phyloP scores from a whole-genome alignment of 208 protist genomes.

The Lotmaria passim region DNA sequence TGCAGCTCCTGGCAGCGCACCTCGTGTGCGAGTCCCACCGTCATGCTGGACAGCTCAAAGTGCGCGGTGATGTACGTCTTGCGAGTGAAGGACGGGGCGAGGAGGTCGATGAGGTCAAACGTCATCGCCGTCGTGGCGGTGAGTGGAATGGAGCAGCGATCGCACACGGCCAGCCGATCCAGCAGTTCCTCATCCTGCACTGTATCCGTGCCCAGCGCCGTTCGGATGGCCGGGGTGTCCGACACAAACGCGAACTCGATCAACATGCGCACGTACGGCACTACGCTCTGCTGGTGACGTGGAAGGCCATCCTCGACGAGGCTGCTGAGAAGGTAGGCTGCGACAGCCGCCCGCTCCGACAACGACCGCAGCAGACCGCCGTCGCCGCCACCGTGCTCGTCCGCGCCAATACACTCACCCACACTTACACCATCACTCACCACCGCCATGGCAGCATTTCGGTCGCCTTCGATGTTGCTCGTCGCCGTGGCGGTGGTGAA shows the following conservation, averaged over 20 bases:
- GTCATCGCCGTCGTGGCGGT: not conserved
- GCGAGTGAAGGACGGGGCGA: constrained; percentile 58
- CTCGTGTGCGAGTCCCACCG: constrained; percentile 49
- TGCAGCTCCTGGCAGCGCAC: constrained; percentile 56
- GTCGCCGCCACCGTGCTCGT: not conserved
- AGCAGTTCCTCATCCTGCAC: constrained; percentile 36
- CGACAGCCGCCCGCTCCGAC: constrained; percentile 55
- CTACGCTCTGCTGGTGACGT: constrained; percentile 58
- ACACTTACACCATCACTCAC: not conserved
- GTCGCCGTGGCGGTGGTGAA: not conserved
- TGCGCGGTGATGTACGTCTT: constrained; percentile 81
- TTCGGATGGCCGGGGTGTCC: constrained; percentile 45
- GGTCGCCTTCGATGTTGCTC: not conserved
- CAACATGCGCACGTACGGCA: constrained; percentile 63
- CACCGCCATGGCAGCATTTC: not conserved
- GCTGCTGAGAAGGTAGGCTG: constrained; percentile 59
- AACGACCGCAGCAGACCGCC: constrained; percentile 35
- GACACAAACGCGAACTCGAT: constrained; percentile 75
- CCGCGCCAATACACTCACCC: not conserved
- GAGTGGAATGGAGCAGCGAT: constrained; percentile 8
- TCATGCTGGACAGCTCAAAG: constrained; percentile 49
- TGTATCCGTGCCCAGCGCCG: constrained; percentile 28
- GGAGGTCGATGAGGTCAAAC: constrained; percentile 26
- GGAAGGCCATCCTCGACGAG: constrained; percentile 49
- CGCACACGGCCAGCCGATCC: constrained; percentile 14